Conservation (phyloP, 176 grass and related monocot species). For the Chrysopogon serrulatus region DNA sequence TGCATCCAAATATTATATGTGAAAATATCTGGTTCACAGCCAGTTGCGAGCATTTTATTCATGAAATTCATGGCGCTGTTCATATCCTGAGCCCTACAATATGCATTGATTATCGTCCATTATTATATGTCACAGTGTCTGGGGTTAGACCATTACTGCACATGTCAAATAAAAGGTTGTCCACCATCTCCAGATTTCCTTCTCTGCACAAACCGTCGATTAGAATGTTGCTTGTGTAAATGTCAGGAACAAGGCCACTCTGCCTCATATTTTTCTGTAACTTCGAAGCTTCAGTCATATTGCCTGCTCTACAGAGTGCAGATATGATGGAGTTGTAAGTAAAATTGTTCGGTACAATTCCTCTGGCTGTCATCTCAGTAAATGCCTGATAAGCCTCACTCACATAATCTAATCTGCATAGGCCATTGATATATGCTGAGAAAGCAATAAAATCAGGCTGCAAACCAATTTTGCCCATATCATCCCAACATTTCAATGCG, state of each 20-base stretch:
- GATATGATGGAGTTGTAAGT: conserved; percentile 91
- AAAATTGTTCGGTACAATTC: conserved; percentile 88
- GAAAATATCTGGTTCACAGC: conserved; percentile 82
- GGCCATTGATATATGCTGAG: conserved; percentile 75
- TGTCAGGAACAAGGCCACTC: conserved; percentile 79
- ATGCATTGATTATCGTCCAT: conserved; percentile 76
- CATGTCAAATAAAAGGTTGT: conserved; percentile 60
- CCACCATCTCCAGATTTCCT: conserved; percentile 58
- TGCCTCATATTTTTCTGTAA: conserved; percentile 68
- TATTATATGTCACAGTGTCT: conserved; percentile 89
- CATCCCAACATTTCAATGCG: conserved; percentile 75
- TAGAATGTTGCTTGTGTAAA: conserved; percentile 91
- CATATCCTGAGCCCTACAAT: conserved; percentile 66
- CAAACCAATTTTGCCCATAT: conserved; percentile 48
- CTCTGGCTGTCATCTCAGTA: conserved; percentile 60
- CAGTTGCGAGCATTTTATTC: conserved; percentile 76
- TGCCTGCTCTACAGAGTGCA: conserved; percentile 59
- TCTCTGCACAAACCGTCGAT: conserved; percentile 79
- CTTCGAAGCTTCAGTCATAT: conserved; percentile 57
- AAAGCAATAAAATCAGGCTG: conserved; percentile 80
- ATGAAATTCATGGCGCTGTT: conserved; percentile 52
- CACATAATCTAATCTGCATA: conserved; percentile 56
- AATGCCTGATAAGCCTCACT: conserved; percentile 68
- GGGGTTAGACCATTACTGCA: conserved; percentile 55
- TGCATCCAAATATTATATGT: conserved; percentile 99